Conservation (phyloP, 805 yeast species). For the Yarrowia porcina region DNA sequence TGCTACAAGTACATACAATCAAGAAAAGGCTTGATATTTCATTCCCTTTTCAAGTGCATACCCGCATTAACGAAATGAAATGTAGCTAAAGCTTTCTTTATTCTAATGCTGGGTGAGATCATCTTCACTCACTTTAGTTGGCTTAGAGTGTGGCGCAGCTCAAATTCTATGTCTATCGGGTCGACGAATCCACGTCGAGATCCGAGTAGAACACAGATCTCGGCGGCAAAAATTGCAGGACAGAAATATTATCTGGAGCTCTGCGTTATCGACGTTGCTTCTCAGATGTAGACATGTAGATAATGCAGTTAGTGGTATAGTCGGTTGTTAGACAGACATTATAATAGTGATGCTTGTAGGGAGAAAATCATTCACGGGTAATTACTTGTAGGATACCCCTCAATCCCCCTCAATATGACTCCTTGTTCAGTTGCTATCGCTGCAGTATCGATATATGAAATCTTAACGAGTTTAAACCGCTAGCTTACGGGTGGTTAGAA, state of each 20-base stretch:
- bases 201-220: background rate
- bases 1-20: no score
- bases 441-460: background rate
- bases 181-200: background rate
- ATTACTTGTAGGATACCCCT: no score
- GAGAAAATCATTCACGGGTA: no score
- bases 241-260: background rate
- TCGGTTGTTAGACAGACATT: no score
- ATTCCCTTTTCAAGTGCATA: no score
- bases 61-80: no score
- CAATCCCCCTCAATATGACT: no score
- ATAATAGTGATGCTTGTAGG: no score
- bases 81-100: no score
- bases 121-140: background rate
- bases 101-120: no score
- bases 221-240: constrained; percentile 8
- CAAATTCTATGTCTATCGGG: background rate
- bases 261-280: background rate
- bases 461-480: background rate
- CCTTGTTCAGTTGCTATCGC: background rate
- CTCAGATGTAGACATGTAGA: background rate
- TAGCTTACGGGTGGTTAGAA: background rate
- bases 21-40: no score
- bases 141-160: constrained; percentile 1
- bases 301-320: background rate